phyloP scores from a whole-genome alignment of 257 asterid species.

The Solanum peruvianum region DNA sequence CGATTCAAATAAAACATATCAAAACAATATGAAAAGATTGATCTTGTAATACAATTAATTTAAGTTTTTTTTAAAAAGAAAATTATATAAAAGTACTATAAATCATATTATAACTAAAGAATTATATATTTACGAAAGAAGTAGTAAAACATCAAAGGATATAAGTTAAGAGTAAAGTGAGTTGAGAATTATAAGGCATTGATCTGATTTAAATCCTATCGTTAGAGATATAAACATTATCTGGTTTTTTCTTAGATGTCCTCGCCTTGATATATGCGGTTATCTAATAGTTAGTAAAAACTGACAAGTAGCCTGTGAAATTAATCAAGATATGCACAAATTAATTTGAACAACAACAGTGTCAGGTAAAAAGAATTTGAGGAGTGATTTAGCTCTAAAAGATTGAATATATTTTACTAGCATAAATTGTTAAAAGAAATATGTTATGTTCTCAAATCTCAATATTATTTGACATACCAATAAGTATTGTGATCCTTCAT shows the following conservation, averaged over 20 bases:
- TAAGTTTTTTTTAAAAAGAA: neutral
- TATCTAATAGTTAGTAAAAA: neutral
- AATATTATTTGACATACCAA: neutral
- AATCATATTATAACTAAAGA: neutral
- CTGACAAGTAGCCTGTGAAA: neutral
- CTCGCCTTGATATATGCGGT: neutral
- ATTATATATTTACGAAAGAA: neutral
- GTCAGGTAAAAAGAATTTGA: neutral
- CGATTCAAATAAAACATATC: neutral
- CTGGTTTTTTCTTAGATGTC: neutral
- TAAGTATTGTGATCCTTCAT: too few relatives aligned
- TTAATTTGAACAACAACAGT: neutral
- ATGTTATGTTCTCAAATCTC: neutral
- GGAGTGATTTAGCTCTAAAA: neutral
- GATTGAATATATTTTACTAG: neutral
- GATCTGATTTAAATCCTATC: neutral
- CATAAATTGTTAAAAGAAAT: neutral
- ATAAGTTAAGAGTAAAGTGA: neutral
- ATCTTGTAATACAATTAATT: neutral
- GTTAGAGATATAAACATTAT: neutral
- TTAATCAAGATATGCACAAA: neutral
- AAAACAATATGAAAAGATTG: neutral
- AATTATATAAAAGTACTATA: neutral
- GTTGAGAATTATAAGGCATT: neutral
- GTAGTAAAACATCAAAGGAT: neutral